Evolutionary conservation across 2,329 filamentous ascomycete species (phyloP).

Genomic region (Fusarium newnesense): DNA sequence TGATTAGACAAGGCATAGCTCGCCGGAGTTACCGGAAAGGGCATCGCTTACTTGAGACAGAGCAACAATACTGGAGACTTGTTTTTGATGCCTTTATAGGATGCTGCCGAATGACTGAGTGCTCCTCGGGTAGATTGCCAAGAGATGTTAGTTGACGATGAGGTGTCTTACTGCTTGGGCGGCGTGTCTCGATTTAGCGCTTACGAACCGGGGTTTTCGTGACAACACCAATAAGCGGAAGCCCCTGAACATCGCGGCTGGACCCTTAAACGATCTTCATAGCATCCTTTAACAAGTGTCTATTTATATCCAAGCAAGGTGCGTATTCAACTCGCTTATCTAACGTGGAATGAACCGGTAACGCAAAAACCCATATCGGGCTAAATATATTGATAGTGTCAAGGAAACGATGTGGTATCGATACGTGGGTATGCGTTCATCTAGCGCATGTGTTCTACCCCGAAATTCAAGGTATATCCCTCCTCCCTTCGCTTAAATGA

Average conservation of each 20-base stretch:
- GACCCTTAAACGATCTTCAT: not conserved
- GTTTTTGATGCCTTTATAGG: not conserved
- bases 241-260: not conserved
- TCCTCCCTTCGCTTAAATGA: constrained; percentile 5
- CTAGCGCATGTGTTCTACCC: constrained; percentile 32
- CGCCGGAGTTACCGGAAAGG: constrained; percentile 13
- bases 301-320: not conserved
- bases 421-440: constrained; percentile 37
- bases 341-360: not conserved
- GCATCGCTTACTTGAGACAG: not conserved
- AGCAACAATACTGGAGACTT: not conserved
- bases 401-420: constrained; percentile 44
- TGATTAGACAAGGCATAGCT: not conserved
- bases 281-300: not conserved
- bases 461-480: constrained; percentile 36
- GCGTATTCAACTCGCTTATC: not conserved
- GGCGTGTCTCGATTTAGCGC: constrained; percentile 6
- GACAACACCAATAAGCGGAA: not conserved
- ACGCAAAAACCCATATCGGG: constrained; percentile 3
- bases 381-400: constrained; percentile 20
- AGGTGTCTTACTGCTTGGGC: not conserved
- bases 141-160: constrained; percentile 1
- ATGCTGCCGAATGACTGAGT: not conserved
- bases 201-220: constrained; percentile 1
- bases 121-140: not conserved